phyloP scores from a whole-genome alignment of 2,329 filamentous ascomycete species.

The Colletotrichum ledebouriae region DNA sequence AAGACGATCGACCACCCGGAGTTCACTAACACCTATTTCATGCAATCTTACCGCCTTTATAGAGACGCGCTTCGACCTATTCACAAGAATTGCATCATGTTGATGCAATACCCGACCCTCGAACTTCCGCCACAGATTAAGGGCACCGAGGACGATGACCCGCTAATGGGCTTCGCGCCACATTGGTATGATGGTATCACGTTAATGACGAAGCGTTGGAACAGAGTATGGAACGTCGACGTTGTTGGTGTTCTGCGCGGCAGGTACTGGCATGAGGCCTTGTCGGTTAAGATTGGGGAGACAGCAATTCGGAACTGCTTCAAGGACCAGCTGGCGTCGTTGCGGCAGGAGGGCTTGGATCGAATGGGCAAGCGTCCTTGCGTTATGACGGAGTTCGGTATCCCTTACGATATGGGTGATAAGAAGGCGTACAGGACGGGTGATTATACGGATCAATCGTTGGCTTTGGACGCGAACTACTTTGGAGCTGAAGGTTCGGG shows the following conservation, averaged over 20 bases:
- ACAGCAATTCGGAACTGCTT: conserved; percentile 95
- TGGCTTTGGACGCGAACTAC: conserved; percentile 96
- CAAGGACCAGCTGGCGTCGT: conserved; percentile 84
- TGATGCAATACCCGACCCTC: conserved; percentile 92
- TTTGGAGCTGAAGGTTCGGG: conserved; percentile 88
- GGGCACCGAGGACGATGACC: conserved; percentile 88
- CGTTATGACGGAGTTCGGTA: conserved; percentile 94
- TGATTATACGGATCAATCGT: conserved; percentile 91
- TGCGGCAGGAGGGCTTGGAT: conserved; percentile 88
- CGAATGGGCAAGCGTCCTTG: conserved; percentile 91
- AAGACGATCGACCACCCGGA: conserved; percentile 82
- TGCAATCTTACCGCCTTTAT: conserved; percentile 86
- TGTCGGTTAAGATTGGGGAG: conserved; percentile 94
- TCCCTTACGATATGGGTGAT: conserved; percentile 98
- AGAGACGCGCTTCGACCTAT: conserved; percentile 79
- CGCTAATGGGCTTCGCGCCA: conserved; percentile 89
- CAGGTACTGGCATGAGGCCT: conserved; percentile 87
- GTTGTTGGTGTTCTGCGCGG: conserved; percentile 92
- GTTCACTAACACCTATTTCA: conserved; percentile 93
- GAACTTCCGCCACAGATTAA: conserved; percentile 92
- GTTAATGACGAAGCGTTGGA: conserved; percentile 98
- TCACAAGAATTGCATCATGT: conserved; percentile 85
- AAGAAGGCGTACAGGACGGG: conserved; percentile 96
- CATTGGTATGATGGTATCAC: conserved; percentile 99
- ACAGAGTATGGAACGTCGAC: conserved; percentile 96